Evolutionary conservation across 768 basidiomycete species (phyloP).

Genomic region (Chalciporus piperatus): DNA sequence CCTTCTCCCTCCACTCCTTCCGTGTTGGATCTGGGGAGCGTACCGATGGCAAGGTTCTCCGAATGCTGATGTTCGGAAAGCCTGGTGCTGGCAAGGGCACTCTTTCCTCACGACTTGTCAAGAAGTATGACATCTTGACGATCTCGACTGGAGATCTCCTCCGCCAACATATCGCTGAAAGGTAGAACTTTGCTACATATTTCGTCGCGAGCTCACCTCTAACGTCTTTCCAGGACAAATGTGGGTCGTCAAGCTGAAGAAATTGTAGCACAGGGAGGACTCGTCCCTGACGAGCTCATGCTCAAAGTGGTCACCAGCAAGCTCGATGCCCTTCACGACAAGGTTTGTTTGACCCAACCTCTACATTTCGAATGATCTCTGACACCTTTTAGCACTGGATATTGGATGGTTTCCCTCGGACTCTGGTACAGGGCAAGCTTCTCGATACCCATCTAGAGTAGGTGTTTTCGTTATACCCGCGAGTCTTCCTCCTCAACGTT

Average conservation of each 20-base stretch:
- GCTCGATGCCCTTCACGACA: constrained; percentile 62
- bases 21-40: constrained; percentile 29
- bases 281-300: constrained; percentile 80
- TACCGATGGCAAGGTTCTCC: constrained; percentile 29
- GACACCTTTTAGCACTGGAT: constrained; percentile 71
- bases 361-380: not conserved
- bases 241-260: constrained; percentile 72
- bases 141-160: constrained; percentile 85
- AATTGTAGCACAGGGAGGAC: constrained; percentile 74
- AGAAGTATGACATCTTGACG: constrained; percentile 75
- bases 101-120: constrained; percentile 66
- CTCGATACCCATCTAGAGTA: constrained; percentile 75
- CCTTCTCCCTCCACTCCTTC: constrained; percentile 49
- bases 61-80: constrained; percentile 60
- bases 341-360: constrained; percentile 39
- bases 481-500: not conserved
- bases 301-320: constrained; percentile 72
- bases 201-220: not conserved
- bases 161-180: constrained; percentile 76
- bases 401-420: constrained; percentile 90
- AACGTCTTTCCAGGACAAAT: constrained; percentile 47
- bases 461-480: constrained; percentile 17
- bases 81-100: constrained; percentile 85
- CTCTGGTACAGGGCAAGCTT: constrained; percentile 76
- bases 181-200: constrained; percentile 16